Base-by-base conservation (phyloP, 305 asterid genomes). In the Withania somnifera region DNA sequence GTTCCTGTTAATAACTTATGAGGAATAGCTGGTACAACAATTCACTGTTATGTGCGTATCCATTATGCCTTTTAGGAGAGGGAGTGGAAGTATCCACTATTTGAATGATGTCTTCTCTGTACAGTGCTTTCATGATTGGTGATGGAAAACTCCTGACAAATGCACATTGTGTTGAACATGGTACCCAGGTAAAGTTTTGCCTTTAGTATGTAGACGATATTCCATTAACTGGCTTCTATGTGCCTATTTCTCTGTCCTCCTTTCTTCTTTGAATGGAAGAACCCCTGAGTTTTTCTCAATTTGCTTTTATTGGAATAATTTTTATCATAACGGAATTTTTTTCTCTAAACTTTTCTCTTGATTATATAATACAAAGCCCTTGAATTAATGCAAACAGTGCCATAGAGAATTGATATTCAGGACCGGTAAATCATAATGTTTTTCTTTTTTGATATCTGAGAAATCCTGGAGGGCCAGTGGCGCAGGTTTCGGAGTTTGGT, bases 81-180 rank as follows among this genome's bases (percentile, higher is more conserved):
- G 28, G 61, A 1, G 40, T 45, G 61, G 6, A 45, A 51, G 4
- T 51, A 47, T 28, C 47, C 57, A 51, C 45, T 10, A 10, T 28
- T 75, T 75, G 63, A 75, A 69, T 82, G 28, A 14, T 83, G 7
- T 36, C 32, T 63, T 11, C 40, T 51, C 24, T 82, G 63, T 84
- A 57, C 94, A 94, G 98, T 85, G 98, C 98, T 83, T 94, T 94
- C 90, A 91, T 94, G 95, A 93, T 94, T 77, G 97, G 97, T 57
- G 91, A 90, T 79, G 92, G 96, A 81, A 93, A 91, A 89, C 94
- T 94, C 85, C 86, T 94, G 92, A 94, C 98, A 82, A 94, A 94
- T 90, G 98, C 98, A 75, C 98, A 94, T 84, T 94, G 98, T 81
- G 98, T 94, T 36, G 97, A 93, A 86, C 90, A 94, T 88, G 87